phyloP scores from a whole-genome alignment of 2,329 filamentous ascomycete species.

The Neofusicoccum sp. region DNA sequence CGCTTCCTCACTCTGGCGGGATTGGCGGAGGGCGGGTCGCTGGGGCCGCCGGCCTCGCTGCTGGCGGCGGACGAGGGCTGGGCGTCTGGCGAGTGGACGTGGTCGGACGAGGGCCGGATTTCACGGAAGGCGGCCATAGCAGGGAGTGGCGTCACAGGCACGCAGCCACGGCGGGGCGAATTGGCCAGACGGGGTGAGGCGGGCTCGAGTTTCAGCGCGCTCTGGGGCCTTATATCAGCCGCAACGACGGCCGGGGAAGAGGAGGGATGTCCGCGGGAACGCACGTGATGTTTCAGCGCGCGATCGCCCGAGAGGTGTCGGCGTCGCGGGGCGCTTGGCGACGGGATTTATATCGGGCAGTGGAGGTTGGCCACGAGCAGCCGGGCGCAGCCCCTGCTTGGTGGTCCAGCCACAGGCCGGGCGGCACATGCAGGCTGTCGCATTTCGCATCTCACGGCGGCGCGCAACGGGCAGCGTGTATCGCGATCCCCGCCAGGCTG shows the following conservation, averaged over 20 bases:
- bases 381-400: background rate
- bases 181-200: background rate
- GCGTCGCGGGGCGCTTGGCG: background rate
- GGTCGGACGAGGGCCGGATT: constrained; percentile 20
- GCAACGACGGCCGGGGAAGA: constrained; percentile 16
- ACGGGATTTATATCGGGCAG: background rate
- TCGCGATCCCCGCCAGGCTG: constrained; percentile 6
- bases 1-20: constrained; percentile 16
- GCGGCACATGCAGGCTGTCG: constrained; percentile 6
- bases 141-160: background rate
- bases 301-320: background rate
- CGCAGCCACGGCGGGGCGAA: too few relatives aligned
- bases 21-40: constrained; percentile 3
- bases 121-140: constrained; percentile 23
- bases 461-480: constrained; percentile 4
- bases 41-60: constrained; percentile 9
- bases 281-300: constrained; percentile 6
- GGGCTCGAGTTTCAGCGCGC: background rate
- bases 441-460: constrained; percentile 9
- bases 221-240: constrained; percentile 12
- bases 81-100: constrained; percentile 4
- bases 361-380: background rate
- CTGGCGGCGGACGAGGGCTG: constrained; percentile 11
- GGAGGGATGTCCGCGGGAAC: constrained; percentile 11
- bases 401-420: constrained; percentile 8